phyloP scores from a whole-genome alignment of 192 early-diverging fungal species.

The Diversispora epigaea region DNA sequence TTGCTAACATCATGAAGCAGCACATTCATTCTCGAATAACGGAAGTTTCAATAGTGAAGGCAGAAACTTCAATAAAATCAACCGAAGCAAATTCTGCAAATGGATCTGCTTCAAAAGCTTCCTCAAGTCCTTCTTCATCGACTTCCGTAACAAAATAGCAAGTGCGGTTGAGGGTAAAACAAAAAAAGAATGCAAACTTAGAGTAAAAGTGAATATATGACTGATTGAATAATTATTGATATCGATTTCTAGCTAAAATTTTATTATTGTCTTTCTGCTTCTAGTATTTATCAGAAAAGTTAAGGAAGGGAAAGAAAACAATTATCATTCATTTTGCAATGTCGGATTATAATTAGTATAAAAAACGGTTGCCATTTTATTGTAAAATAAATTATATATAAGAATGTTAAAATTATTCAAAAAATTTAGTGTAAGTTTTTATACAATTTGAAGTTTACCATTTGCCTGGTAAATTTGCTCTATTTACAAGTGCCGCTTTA shows the following conservation, averaged over 20 bases:
- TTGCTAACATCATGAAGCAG: too few relatives aligned
- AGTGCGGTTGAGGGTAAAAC: constrained; percentile 54
- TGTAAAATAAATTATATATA: too few relatives aligned
- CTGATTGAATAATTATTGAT: neutral
- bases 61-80: neutral
- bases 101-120: neutral
- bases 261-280: neutral
- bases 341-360: too few relatives aligned
- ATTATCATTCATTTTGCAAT: too few relatives aligned
- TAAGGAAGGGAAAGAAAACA: constrained; percentile 39
- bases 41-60: too few relatives aligned
- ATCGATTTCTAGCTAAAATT: neutral
- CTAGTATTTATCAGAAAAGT: constrained; percentile 49
- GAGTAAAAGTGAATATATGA: constrained; percentile 52
- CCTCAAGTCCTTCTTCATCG: neutral
- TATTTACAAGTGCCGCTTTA: constrained; percentile 79
- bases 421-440: neutral
- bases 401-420: neutral
- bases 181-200: constrained; percentile 64
- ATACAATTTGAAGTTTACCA: constrained; percentile 29
- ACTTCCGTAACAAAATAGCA: constrained; percentile 49
- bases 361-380: too few relatives aligned
- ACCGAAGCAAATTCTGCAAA: neutral
- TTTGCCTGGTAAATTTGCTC: constrained; percentile 64
- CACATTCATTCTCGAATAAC: too few relatives aligned